Conservation (phyloP, 1,284 basidiomycete species). For the Chiua sp. region DNA sequence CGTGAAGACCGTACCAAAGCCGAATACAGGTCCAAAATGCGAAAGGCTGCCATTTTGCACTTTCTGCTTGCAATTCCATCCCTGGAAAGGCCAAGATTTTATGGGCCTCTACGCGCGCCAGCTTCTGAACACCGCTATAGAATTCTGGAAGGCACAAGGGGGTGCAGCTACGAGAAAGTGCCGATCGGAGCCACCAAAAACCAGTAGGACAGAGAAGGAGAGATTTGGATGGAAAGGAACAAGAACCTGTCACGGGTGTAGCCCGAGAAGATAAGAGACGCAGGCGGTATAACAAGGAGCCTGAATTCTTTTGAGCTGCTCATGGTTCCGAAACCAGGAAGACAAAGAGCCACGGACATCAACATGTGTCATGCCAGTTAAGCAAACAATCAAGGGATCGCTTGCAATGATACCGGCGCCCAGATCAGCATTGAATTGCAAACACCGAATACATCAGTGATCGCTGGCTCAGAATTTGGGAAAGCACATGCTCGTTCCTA, state of each 20-base stretch:
- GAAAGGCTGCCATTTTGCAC: conserved; percentile 11
- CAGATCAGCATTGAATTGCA: background rate
- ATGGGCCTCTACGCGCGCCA: conserved; percentile 2
- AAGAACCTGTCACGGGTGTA: background rate
- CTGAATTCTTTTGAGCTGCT: background rate
- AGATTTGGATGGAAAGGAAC: background rate
- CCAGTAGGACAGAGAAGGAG: background rate
- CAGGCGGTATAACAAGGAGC: background rate
- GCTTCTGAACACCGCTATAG: background rate
- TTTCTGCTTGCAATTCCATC: background rate
- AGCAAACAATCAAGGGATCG: background rate
- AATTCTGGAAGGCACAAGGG: background rate
- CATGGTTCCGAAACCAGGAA: background rate
- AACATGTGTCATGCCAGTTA: background rate
- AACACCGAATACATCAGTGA: background rate
- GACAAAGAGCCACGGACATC: background rate
- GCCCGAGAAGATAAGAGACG: background rate
- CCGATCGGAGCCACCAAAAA: background rate
- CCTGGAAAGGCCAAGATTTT: background rate
- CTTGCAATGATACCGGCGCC: background rate
- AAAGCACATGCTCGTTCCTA: background rate
- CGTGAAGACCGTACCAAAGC: conserved; percentile 2
- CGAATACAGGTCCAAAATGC: conserved; percentile 5
- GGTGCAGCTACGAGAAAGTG: background rate
- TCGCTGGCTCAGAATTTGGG: background rate